Evolutionary conservation across 805 yeast species (phyloP).

Genomic region (Candida piceae): DNA sequence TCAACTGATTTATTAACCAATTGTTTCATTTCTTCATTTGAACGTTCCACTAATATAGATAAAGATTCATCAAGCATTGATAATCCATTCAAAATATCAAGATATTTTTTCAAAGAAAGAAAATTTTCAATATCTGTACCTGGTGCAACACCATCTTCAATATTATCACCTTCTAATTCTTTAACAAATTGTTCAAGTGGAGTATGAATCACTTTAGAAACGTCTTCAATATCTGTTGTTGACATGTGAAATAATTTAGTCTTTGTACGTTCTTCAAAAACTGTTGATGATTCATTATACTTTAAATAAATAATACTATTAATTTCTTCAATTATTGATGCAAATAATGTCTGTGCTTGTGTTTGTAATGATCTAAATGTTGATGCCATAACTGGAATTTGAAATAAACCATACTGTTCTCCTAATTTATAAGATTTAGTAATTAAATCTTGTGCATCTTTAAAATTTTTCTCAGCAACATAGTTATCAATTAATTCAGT

Average conservation of each 20-base stretch:
- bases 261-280: conserved; percentile 20
- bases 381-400: conserved; percentile 47
- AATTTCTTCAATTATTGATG: conserved; percentile 71
- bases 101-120: conserved; percentile 14
- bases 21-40: conserved; percentile 58
- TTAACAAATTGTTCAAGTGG: conserved; percentile 33
- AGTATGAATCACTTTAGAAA: conserved; percentile 26
- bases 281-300: conserved; percentile 23
- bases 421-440: conserved; percentile 39
- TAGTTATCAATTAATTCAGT: conserved; percentile 62
- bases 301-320: conserved; percentile 43
- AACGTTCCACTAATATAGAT: conserved; percentile 47
- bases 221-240: conserved; percentile 23
- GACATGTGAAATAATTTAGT: conserved; percentile 14
- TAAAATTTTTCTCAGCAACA: conserved; percentile 66
- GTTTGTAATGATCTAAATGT: conserved; percentile 47
- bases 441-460: conserved; percentile 36
- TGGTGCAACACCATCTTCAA: conserved; percentile 20
- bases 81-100: conserved; percentile 35
- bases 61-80: conserved; percentile 57
- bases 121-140: conserved; percentile 21
- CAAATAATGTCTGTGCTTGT: conserved; percentile 60
- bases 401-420: conserved; percentile 50
- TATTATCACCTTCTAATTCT: conserved; percentile 17
- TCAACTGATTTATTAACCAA: conserved; percentile 58